Percentiles rank a stretch among this genome's conserved stretches.
phyloP scores from a whole-genome alignment of 2,329 filamentous ascomycete species.

The Huntiella abstrusa region DNA sequence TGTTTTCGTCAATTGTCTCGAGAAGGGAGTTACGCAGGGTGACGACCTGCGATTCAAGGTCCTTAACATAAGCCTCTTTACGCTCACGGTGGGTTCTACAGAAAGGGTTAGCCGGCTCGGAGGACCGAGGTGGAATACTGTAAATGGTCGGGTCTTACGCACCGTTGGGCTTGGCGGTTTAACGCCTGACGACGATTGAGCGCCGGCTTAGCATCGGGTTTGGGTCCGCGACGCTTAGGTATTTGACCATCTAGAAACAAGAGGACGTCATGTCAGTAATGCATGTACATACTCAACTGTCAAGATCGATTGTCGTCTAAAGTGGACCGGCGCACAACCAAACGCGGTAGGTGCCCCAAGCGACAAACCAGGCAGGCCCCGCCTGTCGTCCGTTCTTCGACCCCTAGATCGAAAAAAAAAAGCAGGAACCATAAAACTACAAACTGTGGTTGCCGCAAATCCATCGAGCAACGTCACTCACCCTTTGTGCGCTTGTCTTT shows the following conservation, averaged over 20 bases:
- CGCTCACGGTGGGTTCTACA: slow-evolving; percentile 86
- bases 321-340: too few species aligned
- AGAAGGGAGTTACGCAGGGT: slow-evolving; percentile 58
- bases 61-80: slow-evolving; percentile 91
- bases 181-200: slow-evolving; percentile 81
- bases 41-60: slow-evolving; percentile 77
- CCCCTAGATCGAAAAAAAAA: too few species aligned
- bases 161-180: slow-evolving; percentile 92
- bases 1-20: slow-evolving; percentile 46
- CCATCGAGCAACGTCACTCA: background rate
- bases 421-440: too few species aligned
- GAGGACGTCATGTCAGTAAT: background rate
- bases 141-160: slow-evolving; percentile 14
- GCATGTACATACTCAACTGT: background rate
- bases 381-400: too few species aligned
- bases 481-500: slow-evolving; percentile 10
- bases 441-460: background rate
- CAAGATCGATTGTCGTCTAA: too few species aligned
- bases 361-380: background rate
- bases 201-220: slow-evolving; percentile 90
- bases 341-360: too few species aligned
- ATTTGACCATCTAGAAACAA: slow-evolving; percentile 48
- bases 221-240: slow-evolving; percentile 79
- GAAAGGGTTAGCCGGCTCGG: background rate
- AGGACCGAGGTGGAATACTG: background rate